Conservation (phyloP, 345 rosid species). For the Geranium rotundifolium region DNA sequence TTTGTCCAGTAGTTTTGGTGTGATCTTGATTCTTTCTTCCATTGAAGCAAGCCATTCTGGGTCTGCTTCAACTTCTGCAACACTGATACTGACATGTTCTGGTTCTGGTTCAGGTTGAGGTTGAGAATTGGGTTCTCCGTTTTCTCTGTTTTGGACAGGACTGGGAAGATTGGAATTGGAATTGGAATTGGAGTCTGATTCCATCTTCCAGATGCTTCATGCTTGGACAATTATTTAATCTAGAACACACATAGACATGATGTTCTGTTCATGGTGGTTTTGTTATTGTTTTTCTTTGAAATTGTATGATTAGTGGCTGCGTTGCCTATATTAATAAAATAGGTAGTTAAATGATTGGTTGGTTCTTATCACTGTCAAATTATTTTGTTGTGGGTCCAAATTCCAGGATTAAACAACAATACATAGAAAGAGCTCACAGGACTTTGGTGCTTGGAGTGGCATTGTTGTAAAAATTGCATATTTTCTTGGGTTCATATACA, state of each 20-base stretch:
- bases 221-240: neutral
- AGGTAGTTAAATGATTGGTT: neutral
- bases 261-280: neutral
- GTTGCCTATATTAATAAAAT: too few relatives aligned
- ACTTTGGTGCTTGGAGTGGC: too few relatives aligned
- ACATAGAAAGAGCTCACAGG: too few relatives aligned
- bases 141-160: neutral
- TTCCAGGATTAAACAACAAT: too few relatives aligned
- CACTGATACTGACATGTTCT: neutral
- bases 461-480: too few relatives aligned
- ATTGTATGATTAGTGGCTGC: too few relatives aligned
- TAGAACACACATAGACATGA: neutral
- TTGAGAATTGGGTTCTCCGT: neutral
- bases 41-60: neutral
- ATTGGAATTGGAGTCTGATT: neutral
- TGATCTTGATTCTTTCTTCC: neutral
- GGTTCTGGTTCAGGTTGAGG: neutral
- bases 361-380: too few relatives aligned
- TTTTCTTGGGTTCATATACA: neutral
- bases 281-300: too few relatives aligned
- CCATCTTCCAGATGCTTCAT: neutral
- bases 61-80: neutral
- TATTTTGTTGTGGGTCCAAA: too few relatives aligned
- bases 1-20: slow-evolving; percentile 10
- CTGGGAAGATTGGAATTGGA: neutral